A percentile compares a stretch with the other conserved stretches of the same genome.
These are phyloP conservation scores for Gonapodya prolifera DNA, from an alignment of 192 early-diverging fungal species.

Conservation along the genomic window DNA sequence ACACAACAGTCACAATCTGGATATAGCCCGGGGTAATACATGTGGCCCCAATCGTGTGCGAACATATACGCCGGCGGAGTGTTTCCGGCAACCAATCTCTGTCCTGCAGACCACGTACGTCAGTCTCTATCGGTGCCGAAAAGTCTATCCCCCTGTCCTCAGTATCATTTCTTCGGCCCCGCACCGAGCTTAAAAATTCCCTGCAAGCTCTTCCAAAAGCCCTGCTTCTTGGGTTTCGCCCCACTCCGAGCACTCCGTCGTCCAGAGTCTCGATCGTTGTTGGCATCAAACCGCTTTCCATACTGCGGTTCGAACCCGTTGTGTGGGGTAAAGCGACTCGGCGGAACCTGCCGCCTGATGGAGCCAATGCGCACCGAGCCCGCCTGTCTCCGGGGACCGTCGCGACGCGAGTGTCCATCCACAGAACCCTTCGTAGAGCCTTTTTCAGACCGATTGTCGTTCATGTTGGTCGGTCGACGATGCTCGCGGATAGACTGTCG, in stretches of 20 bases:
- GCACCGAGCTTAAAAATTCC: neutral
- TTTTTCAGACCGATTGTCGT: neutral
- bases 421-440: neutral
- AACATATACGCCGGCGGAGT: too few species aligned
- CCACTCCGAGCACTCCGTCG: neutral
- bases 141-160: neutral
- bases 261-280: neutral
- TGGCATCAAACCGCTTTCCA: neutral
- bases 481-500: neutral
- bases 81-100: neutral
- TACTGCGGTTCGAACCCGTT: neutral
- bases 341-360: neutral
- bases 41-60: neutral
- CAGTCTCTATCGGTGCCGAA: neutral
- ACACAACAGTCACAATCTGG: neutral
- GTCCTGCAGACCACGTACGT: neutral
- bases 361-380: neutral
- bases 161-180: neutral
- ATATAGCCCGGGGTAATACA: neutral
- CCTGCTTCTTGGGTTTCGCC: neutral
- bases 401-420: neutral
- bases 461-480: neutral
- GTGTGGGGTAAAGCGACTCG: neutral
- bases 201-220: neutral
- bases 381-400: neutral